phyloP scores from a whole-genome alignment of 2,329 filamentous ascomycete species.

The Pyrenophora graminea region DNA sequence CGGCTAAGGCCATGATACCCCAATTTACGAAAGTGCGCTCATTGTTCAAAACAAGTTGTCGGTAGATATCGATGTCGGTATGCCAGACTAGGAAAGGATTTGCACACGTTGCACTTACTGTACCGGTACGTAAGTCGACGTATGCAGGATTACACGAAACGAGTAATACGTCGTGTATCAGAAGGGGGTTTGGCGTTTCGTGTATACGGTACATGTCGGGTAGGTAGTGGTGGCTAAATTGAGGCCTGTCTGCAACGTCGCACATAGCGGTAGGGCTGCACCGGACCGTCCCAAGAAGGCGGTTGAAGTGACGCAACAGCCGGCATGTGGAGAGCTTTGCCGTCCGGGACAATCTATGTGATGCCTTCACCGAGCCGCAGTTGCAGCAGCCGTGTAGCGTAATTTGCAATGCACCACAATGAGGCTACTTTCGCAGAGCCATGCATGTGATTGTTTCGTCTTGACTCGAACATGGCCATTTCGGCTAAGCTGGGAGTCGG shows the following conservation, averaged over 20 bases:
- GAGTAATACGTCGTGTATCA: conserved; percentile 3
- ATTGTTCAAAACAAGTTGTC: no score
- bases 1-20: conserved; percentile 4
- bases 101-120: not conserved
- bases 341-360: conserved; percentile 15
- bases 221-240: conserved; percentile 19
- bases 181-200: not conserved
- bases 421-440: not conserved
- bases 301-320: conserved; percentile 21
- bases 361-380: conserved; percentile 1
- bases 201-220: not conserved
- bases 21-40: not conserved
- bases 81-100: not conserved
- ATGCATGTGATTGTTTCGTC: conserved; percentile 17
- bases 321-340: conserved; percentile 12
- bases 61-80: no score
- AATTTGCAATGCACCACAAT: conserved; percentile 1
- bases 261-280: conserved; percentile 18
- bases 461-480: conserved; percentile 9
- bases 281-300: conserved; percentile 11
- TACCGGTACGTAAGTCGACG: not conserved
- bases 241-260: conserved; percentile 8
- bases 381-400: conserved; percentile 9
- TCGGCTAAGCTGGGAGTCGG: conserved; percentile 16
- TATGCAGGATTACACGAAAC: conserved; percentile 4